Evolutionary conservation across 306 rosid genomes (phyloP), one percentile per base, ranked within the genome.

Genomic region (Casuarina equisetifolia): DNA sequence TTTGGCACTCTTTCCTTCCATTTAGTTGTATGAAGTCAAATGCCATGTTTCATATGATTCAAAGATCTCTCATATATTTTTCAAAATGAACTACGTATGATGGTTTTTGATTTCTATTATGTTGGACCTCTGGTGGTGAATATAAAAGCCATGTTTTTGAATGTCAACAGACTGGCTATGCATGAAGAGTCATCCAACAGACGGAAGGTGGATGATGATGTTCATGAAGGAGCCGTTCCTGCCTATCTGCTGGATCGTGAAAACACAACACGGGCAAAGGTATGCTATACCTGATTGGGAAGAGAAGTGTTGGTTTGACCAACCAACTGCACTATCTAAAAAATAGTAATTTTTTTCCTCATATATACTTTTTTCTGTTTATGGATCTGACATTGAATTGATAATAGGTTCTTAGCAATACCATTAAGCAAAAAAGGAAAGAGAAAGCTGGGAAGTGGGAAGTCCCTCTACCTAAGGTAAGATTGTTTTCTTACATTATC

Each of bases 371-470:
- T 36, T 35, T 43, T 36, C 48, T 71, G 57, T 25, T 20, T 79
- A 46, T 61, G 25, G 45, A 69, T 67, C 85, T 78, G 61, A 74
- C 59, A 0, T 54, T 50, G 59, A 69, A 68, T 61, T 78, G 68
- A 54, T 48, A 59, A 68, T 77, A 94, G 98, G 87, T 89, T 83
- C 96, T 94, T 32, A 94, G 96, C 86, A 92, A 94, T 79, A 92
- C 98, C 19, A 80, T 94, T 71, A 92, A 94, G 96, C 97, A 92
- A 83, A 94, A 94, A 82, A 82, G 97, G 82, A 94, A 94, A 78
- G 98, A 94, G 86, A 94, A 89, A 78, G 97, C 98, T 75, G 98
- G 98, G 52, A 94, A 92, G 81, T 94, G 98, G 96, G 98, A 92
- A 83, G 98, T 94, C 17, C 98, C 98, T 72, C 84, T 94, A 38